These are phyloP conservation scores for Excoecaria agallocha DNA, from an alignment of 345 rosid species.

Conservation along the genomic window DNA sequence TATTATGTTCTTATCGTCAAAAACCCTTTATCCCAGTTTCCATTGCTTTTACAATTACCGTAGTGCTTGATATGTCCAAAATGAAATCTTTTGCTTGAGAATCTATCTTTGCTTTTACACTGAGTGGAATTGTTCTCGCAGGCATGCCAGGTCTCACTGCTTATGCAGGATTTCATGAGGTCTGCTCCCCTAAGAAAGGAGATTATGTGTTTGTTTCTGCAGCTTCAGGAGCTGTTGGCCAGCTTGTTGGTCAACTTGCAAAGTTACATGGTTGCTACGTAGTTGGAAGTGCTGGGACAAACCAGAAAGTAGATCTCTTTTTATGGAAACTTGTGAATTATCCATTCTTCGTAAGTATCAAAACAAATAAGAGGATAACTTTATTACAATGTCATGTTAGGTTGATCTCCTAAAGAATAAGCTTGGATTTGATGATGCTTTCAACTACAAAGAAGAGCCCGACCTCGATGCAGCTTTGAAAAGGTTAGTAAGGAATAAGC, in stretches of 20 bases:
- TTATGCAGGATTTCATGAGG: slow-evolving; percentile 61
- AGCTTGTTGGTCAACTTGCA: slow-evolving; percentile 77
- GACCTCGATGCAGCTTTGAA: slow-evolving; percentile 55
- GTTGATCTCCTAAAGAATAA: slow-evolving; percentile 56
- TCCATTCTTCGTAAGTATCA: background rate
- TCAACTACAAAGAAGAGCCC: slow-evolving; percentile 66
- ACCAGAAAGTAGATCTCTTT: slow-evolving; percentile 39
- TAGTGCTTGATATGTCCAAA: background rate
- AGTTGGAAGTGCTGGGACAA: slow-evolving; percentile 69
- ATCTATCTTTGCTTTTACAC: too few relatives aligned
- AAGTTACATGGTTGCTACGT: slow-evolving; percentile 69
- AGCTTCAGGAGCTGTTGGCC: slow-evolving; percentile 75
- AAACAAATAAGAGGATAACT: background rate
- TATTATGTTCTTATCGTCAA: slow-evolving; percentile 9
- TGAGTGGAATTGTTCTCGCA: slow-evolving; percentile 11
- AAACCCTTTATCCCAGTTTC: background rate
- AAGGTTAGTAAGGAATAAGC: slow-evolving; percentile 35
- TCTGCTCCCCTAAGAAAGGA: slow-evolving; percentile 57
- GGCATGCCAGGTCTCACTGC: slow-evolving; percentile 85
- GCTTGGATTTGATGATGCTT: slow-evolving; percentile 72
- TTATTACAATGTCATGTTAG: slow-evolving; percentile 25
- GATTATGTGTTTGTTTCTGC: slow-evolving; percentile 67
- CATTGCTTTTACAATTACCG: background rate
- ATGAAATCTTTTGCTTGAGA: too few relatives aligned
- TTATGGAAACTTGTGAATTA: background rate